These are phyloP conservation scores for Sugiyamaella qingdaonensis DNA, from an alignment of 805 yeast genomes.

Conservation along the genomic window DNA sequence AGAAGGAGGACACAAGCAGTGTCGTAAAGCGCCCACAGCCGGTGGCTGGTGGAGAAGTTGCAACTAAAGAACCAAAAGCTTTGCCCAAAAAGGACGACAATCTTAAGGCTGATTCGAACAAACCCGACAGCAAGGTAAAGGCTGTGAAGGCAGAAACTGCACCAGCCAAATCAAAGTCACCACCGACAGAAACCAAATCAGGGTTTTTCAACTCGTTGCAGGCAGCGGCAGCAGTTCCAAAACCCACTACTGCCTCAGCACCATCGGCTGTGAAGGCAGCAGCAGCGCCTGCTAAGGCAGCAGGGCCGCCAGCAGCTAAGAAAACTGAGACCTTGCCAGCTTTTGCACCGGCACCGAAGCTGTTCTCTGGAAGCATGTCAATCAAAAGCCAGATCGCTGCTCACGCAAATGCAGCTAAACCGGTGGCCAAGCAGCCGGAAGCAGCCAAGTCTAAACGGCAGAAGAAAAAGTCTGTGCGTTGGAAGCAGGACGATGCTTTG, in stretches of 20 bases:
- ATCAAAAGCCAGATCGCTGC: slow-evolving; percentile 14
- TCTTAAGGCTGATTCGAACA: too few species aligned
- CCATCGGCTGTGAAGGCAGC: background rate
- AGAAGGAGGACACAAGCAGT: background rate
- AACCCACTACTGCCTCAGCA: background rate
- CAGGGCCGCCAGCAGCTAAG: slow-evolving; percentile 1
- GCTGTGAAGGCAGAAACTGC: background rate
- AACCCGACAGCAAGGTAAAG: background rate
- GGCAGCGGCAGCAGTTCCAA: background rate
- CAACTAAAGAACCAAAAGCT: too few species aligned
- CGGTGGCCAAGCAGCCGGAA: background rate
- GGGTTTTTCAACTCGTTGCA: slow-evolving; percentile 12
- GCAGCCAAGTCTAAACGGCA: slow-evolving; percentile 1
- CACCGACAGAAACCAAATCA: slow-evolving; percentile 1
- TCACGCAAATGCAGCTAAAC: background rate
- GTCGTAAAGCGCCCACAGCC: too few species aligned
- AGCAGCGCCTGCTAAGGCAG: background rate
- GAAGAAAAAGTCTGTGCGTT: slow-evolving; percentile 15
- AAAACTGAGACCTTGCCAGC: background rate
- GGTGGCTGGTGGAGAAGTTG: too few species aligned
- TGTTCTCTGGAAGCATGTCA: slow-evolving; percentile 15
- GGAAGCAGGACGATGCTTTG: slow-evolving; percentile 16
- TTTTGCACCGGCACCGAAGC: slow-evolving; percentile 8
- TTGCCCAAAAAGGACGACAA: too few species aligned
- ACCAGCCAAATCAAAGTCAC: background rate